Conservation (phyloP, 371 early-diverging fungal species). For the Rhizopus stolonifer region DNA sequence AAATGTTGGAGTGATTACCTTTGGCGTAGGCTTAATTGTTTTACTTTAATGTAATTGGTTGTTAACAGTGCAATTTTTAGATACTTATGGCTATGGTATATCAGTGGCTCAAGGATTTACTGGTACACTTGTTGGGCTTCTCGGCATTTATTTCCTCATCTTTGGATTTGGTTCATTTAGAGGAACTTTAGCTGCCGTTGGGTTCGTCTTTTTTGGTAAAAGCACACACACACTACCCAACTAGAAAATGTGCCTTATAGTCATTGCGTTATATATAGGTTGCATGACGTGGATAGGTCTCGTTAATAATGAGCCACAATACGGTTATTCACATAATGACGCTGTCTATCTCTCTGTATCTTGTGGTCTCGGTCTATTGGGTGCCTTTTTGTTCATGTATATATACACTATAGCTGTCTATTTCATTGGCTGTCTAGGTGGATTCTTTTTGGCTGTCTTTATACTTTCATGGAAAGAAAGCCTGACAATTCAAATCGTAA, state of each 20-base stretch:
- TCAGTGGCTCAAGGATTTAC: constrained; percentile 33
- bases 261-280: too few relatives aligned
- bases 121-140: constrained; percentile 31
- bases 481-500: constrained; percentile 48
- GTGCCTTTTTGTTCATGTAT: constrained; percentile 30
- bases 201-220: constrained; percentile 46
- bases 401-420: constrained; percentile 32
- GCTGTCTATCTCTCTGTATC: constrained; percentile 27
- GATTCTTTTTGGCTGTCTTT: constrained; percentile 46
- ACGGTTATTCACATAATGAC: constrained; percentile 32
- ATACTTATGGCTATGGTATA: constrained; percentile 36
- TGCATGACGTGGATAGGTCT: constrained; percentile 45
- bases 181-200: constrained; percentile 32
- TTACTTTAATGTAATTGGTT: too few relatives aligned
- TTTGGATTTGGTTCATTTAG: constrained; percentile 39
- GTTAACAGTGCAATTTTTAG: constrained; percentile 7
- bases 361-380: constrained; percentile 26
- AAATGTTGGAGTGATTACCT: constrained; percentile 33
- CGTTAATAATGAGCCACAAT: constrained; percentile 37
- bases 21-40: constrained; percentile 33
- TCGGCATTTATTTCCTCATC: constrained; percentile 32
- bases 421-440: constrained; percentile 43
- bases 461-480: constrained; percentile 51
- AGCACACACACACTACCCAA: too few relatives aligned
- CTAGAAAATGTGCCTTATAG: too few relatives aligned